Evolutionary conservation across 345 rosid genomes (phyloP), one percentile per base, ranked within the genome.

Genomic region (Lepidium didymum): DNA sequence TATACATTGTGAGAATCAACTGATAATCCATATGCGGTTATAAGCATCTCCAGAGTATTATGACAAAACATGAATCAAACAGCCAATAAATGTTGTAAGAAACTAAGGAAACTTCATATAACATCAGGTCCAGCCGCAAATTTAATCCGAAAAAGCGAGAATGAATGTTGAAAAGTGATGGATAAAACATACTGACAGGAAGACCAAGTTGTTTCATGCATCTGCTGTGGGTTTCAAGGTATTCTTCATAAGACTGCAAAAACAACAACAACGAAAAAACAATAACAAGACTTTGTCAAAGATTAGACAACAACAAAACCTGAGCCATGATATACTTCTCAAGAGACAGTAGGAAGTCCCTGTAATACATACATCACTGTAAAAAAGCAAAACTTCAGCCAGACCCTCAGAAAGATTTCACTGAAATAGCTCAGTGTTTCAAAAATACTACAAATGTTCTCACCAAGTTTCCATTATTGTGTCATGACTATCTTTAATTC

Each of bases 161-260:
- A 66, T 18, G 21, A 37, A 36, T 15, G 23, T 31, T 33, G 3
- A 47, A 73, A 34, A 68, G 16, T 13, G 47, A 75, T 56, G 37
- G 62, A 27, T 44, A 40, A 41, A 60, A 73, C 59, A 81, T 78
- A 86, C 98, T 90, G 65, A 92, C 96, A 73, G 87, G 81, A 19
- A 47, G 70, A 75, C 78, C 79, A 49, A 81, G 60, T 55, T 79
- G 87, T 73, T 77, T 79, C 86, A 80, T 74, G 86, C 83, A 73
- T 82, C 86, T 85, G 84, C 90, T 79, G 75, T 85, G 89, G 61
- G 78, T 85, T 77, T 86, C 97, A 79, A 90, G 83, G 70, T 93
- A 93, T 56, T 93, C 96, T 85, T 93, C 98, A 73, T 93, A 93
- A 10, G 98, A 85, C 97, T 93, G 90, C 86, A 80, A 70, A 74